Conservation (phyloP, 192 early-diverging fungal species). For the Backusella psychrophila region DNA sequence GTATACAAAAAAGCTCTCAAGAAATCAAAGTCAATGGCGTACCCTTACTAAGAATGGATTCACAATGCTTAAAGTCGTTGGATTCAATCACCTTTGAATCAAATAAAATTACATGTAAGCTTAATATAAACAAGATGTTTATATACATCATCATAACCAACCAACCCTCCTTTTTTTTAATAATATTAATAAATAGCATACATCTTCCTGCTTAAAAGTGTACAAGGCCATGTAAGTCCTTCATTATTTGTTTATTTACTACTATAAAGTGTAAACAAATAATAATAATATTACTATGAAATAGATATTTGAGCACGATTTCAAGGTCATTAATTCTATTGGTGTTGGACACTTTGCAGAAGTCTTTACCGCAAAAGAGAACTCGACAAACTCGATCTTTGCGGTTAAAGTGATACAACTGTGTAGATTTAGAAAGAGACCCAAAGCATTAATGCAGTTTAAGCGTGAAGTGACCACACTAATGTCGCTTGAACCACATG, state of each 20-base stretch:
- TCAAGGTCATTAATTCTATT: not conserved
- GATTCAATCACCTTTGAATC: not conserved
- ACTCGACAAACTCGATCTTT: not conserved
- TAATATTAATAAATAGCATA: not conserved
- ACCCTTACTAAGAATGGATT: not conserved
- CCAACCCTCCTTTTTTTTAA: not conserved
- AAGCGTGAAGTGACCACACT: not conserved
- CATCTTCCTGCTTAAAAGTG: not conserved
- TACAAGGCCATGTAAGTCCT: not conserved
- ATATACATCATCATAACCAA: too few relatives aligned
- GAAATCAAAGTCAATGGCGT: not conserved
- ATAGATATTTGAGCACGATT: slow-evolving; percentile 14
- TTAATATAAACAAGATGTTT: not conserved
- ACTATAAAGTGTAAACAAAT: not conserved
- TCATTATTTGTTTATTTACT: not conserved
- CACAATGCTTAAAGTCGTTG: not conserved
- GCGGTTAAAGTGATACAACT: not conserved
- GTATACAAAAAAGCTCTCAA: not conserved
- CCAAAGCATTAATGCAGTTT: not conserved
- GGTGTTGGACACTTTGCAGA: not conserved
- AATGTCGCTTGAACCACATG: slow-evolving; percentile 14
- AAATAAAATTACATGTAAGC: not conserved
- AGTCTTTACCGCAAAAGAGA: not conserved
- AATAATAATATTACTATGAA: not conserved
- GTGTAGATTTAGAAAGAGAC: not conserved